These are phyloP conservation scores for Cladosporium sphaerospermum DNA, from an alignment of 2,329 filamentous ascomycete species.

Conservation along the genomic window DNA sequence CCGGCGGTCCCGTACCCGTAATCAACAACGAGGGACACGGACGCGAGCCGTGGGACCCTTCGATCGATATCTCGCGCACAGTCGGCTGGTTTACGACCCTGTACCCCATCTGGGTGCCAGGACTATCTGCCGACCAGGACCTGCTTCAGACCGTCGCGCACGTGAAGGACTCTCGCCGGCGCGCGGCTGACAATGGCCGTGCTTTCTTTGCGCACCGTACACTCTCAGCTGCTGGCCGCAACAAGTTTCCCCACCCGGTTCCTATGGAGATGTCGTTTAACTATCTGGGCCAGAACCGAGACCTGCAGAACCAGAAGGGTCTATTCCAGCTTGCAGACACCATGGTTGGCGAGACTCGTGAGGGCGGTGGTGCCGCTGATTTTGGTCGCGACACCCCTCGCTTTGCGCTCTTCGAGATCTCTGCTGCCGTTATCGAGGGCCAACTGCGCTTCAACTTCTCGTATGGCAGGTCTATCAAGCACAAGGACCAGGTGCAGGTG, in stretches of 20 bases:
- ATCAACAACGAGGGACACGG: constrained; percentile 47
- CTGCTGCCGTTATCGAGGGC: constrained; percentile 6
- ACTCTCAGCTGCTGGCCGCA: neutral
- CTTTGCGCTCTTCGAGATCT: constrained; percentile 10
- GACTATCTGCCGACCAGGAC: neutral
- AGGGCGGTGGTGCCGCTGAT: constrained; percentile 4
- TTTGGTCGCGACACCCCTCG: constrained; percentile 7
- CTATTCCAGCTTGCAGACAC: constrained; percentile 8
- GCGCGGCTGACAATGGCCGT: constrained; percentile 2
- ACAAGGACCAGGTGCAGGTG: constrained; percentile 4
- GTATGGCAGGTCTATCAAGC: neutral
- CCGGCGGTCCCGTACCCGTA: constrained; percentile 34
- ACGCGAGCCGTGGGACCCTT: constrained; percentile 39
- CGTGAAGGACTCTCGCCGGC: constrained; percentile 9
- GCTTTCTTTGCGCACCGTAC: constrained; percentile 10
- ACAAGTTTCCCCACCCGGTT: constrained; percentile 5
- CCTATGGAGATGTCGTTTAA: constrained; percentile 11
- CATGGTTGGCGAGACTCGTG: constrained; percentile 8
- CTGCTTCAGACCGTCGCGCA: constrained; percentile 1
- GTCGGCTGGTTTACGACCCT: constrained; percentile 48
- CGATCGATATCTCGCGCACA: constrained; percentile 44
- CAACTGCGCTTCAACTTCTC: constrained; percentile 7
- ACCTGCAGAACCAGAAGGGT: constrained; percentile 8
- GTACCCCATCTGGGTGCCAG: neutral
- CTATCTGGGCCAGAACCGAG: constrained; percentile 5